Percentiles rank a stretch among this genome's conserved stretches.
phyloP scores from a whole-genome alignment of 352 stramenopile genomes.

The Phytopythium vexans region DNA sequence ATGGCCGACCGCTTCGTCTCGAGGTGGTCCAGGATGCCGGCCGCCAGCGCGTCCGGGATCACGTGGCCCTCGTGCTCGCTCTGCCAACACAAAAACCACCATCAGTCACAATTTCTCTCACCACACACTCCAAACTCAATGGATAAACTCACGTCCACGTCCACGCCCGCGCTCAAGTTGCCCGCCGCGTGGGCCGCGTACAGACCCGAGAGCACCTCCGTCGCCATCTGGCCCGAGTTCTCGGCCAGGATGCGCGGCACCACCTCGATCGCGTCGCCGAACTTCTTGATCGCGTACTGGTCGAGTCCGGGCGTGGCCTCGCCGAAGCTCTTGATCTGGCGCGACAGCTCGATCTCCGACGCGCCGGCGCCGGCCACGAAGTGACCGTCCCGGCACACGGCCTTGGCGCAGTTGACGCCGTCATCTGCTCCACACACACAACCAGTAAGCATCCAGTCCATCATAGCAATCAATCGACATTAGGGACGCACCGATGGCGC shows the following conservation, averaged over 20 bases:
- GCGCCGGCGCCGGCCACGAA: slow-evolving; percentile 96
- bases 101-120: slow-evolving; percentile 13
- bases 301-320: slow-evolving; percentile 97
- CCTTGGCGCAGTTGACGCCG: slow-evolving; percentile 96
- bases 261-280: slow-evolving; percentile 97
- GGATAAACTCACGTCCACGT: slow-evolving; percentile 85
- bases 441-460: neutral
- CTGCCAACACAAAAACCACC: slow-evolving; percentile 27
- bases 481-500: slow-evolving; percentile 80
- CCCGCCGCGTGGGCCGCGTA: slow-evolving; percentile 93
- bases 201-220: slow-evolving; percentile 92
- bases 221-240: slow-evolving; percentile 96
- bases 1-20: slow-evolving; percentile 96
- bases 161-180: slow-evolving; percentile 90
- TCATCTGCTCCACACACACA: slow-evolving; percentile 76
- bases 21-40: slow-evolving; percentile 93
- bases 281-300: slow-evolving; percentile 99
- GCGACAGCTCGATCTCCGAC: slow-evolving; percentile 95
- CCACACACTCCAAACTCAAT: neutral
- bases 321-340: slow-evolving; percentile 93
- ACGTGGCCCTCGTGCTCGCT: slow-evolving; percentile 77
- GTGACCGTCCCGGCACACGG: slow-evolving; percentile 91
- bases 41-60: slow-evolving; percentile 68
- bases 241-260: slow-evolving; percentile 97
- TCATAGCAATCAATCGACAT: neutral